A percentile compares a stretch with the other conserved stretches of the same genome.
Conservation (phyloP, 129 eudicot genomes). For the Cynara cardunculus region DNA sequence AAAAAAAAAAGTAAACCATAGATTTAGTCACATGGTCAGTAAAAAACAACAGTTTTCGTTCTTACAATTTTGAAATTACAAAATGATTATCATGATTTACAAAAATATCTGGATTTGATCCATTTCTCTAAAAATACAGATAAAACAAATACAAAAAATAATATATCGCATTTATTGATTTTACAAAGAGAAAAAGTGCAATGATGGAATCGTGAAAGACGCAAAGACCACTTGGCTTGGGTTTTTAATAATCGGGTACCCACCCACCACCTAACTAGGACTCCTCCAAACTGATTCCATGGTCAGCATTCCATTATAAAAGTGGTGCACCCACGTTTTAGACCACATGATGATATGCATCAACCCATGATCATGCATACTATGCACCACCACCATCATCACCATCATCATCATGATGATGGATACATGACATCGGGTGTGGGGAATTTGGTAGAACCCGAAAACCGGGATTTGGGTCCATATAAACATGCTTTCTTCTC, state of each 20-base stretch:
- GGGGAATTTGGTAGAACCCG: conserved; percentile 16
- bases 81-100: no score
- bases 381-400: not conserved
- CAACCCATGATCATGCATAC: no score
- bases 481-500: conserved; percentile 29
- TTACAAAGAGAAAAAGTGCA: not conserved
- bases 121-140: no score
- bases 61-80: no score
- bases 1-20: no score
- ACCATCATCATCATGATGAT: conserved; percentile 23
- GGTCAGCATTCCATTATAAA: conserved; percentile 23
- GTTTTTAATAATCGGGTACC: conserved; percentile 13
- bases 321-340: conserved; percentile 24
- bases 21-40: no score
- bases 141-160: no score
- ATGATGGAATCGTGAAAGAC: not conserved
- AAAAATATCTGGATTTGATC: no score
- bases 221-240: not conserved
- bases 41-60: no score
- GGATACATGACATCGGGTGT: conserved; percentile 28
- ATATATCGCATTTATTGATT: no score
- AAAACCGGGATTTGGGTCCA: conserved; percentile 31
- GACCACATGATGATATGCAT: conserved; percentile 5
- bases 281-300: not conserved
- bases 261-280: conserved; percentile 6